Conservation (phyloP, 805 yeast species). For the Nakazawaea ernobii region DNA sequence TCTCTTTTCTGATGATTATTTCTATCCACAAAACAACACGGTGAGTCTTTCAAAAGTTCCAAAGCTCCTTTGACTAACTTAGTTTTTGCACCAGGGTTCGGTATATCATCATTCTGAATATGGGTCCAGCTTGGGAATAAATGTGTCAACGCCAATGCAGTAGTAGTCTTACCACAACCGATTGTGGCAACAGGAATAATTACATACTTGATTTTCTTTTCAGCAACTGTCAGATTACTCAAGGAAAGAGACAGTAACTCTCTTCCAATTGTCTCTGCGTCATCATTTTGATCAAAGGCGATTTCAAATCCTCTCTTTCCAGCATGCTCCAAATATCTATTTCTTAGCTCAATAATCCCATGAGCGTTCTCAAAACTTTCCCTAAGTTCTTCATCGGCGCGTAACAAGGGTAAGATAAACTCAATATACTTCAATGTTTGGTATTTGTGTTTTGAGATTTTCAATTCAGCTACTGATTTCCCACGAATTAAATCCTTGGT, state of each 20-base stretch:
- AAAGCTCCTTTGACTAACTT: conserved; percentile 44
- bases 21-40: conserved; percentile 69
- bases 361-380: conserved; percentile 46
- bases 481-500: conserved; percentile 52
- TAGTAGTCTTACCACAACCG: conserved; percentile 94
- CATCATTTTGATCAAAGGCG: conserved; percentile 39
- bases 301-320: conserved; percentile 59
- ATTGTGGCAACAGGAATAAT: conserved; percentile 82
- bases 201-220: conserved; percentile 43
- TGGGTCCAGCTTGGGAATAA: conserved; percentile 64
- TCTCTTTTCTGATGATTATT: conserved; percentile 75
- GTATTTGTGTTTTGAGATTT: conserved; percentile 46
- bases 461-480: conserved; percentile 27
- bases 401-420: conserved; percentile 55
- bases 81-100: conserved; percentile 35
- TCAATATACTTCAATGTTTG: conserved; percentile 64
- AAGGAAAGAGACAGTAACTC: conserved; percentile 15
- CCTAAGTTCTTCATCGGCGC: conserved; percentile 38
- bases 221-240: conserved; percentile 17
- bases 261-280: conserved; percentile 25
- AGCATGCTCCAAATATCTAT: conserved; percentile 48
- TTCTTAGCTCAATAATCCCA: conserved; percentile 72
- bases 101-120: conserved; percentile 76
- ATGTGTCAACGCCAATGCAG: conserved; percentile 50
- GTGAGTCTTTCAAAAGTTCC: conserved; percentile 30